phyloP scores from a whole-genome alignment of 1,284 basidiomycete genomes.

The Heterobasidion irregulare region DNA sequence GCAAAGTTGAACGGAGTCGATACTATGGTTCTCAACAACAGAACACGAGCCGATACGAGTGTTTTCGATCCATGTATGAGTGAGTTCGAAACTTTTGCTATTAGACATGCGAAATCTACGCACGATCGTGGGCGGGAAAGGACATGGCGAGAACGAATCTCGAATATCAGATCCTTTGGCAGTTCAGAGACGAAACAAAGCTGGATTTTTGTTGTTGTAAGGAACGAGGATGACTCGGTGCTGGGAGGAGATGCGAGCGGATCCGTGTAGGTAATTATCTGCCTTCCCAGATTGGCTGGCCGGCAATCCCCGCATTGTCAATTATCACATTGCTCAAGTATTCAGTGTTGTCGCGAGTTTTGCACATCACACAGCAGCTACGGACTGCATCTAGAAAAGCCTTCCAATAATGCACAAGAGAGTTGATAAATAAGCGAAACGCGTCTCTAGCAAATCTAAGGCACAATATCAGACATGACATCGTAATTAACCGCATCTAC shows the following conservation, averaged over 20 bases:
- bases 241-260: not conserved
- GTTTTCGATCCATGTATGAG: too few species aligned
- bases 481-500: not conserved
- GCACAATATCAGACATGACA: not conserved
- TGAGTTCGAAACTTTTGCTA: not conserved
- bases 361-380: too few species aligned
- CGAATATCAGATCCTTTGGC: not conserved
- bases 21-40: slow-evolving; percentile 30
- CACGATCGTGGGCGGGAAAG: slow-evolving; percentile 67
- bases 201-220: not conserved
- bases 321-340: too few species aligned
- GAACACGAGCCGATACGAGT: not conserved
- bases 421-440: not conserved
- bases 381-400: too few species aligned
- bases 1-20: slow-evolving; percentile 81
- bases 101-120: slow-evolving; percentile 19
- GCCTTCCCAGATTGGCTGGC: not conserved
- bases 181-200: not conserved
- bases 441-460: not conserved
- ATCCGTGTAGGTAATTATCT: not conserved
- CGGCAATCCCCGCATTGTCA: not conserved
- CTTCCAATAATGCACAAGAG: too few species aligned
- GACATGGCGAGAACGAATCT: slow-evolving; percentile 36
- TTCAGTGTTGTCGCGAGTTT: too few species aligned
- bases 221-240: not conserved